Evolutionary conservation across 2,329 filamentous ascomycete species (phyloP).

Genomic region (Westerdykella ornata): DNA sequence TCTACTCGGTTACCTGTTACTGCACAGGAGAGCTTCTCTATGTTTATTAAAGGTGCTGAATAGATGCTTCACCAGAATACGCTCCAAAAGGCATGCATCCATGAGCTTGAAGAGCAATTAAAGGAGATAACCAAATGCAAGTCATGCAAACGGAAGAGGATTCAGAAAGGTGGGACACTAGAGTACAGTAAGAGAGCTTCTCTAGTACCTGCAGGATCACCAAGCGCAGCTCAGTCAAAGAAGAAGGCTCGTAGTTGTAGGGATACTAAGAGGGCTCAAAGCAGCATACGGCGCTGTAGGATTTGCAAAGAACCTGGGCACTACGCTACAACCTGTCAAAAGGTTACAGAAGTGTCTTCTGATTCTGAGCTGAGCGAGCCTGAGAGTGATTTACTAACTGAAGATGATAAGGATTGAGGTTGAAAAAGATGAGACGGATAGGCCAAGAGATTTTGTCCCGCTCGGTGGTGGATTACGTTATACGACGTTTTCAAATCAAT

Average conservation of each 20-base stretch:
- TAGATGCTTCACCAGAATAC: constrained; percentile 1
- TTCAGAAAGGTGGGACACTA: constrained; percentile 12
- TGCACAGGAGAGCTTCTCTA: neutral
- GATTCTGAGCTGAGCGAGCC: no score
- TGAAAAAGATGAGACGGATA: no score
- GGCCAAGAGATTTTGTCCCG: no score
- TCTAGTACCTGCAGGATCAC: constrained; percentile 7
- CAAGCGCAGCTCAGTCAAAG: constrained; percentile 6
- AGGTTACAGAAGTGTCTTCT: no score
- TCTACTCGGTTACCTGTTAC: neutral
- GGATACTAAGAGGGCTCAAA: constrained; percentile 6
- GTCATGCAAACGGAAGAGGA: constrained; percentile 13
- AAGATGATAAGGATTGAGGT: no score
- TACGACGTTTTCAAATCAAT: no score
- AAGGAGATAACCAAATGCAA: constrained; percentile 8
- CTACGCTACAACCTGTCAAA: no score
- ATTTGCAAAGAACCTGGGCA: constrained; percentile 9
- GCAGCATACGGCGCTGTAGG: constrained; percentile 10
- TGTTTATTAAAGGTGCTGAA: neutral
- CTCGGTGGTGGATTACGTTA: no score
- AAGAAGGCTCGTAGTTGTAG: constrained; percentile 10
- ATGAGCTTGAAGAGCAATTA: constrained; percentile 2
- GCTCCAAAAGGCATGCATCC: neutral
- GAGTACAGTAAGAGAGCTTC: constrained; percentile 9
- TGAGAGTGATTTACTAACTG: no score